Conservation (phyloP, 2,329 filamentous ascomycete genomes). For the Cytospora mali region DNA sequence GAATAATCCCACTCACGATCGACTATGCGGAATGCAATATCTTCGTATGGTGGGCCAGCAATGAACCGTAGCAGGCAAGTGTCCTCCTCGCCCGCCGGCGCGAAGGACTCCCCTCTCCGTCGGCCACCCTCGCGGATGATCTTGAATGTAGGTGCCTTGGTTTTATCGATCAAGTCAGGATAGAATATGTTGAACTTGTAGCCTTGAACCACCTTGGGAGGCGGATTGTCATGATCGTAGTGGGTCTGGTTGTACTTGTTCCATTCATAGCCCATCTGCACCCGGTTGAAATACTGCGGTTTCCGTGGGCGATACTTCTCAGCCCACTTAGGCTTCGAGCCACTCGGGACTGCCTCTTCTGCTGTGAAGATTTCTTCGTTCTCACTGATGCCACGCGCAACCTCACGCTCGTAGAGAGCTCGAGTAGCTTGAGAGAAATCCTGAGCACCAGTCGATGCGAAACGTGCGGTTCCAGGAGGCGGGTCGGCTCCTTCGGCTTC, state of each 20-base stretch:
- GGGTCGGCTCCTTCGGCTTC: conserved; percentile 39
- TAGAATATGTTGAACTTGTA: conserved; percentile 99
- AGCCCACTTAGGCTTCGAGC: conserved; percentile 73
- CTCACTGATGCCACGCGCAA: conserved; percentile 86
- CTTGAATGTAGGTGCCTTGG: conserved; percentile 91
- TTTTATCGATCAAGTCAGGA: conserved; percentile 92
- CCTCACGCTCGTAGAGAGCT: conserved; percentile 88
- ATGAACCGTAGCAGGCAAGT: conserved; percentile 96
- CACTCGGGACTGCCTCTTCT: conserved; percentile 75
- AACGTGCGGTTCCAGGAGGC: conserved; percentile 65
- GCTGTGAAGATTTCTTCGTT: conserved; percentile 95
- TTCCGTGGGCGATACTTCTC: conserved; percentile 87
- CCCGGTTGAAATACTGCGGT: conserved; percentile 94
- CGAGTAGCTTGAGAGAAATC: conserved; percentile 87
- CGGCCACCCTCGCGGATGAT: conserved; percentile 93
- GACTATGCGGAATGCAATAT: conserved; percentile 95
- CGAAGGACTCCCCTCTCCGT: conserved; percentile 87
- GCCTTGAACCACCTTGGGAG: conserved; percentile 95
- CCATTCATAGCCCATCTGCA: conserved; percentile 99
- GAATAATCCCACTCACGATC: conserved; percentile 99
- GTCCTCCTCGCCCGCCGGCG: conserved; percentile 92
- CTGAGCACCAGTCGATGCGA: conserved; percentile 69
- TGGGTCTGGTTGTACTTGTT: conserved; percentile 99
- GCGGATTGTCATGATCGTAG: conserved; percentile 97
- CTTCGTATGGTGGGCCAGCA: conserved; percentile 92